These are phyloP conservation scores for Wakefieldia striispora DNA, from an alignment of 768 basidiomycete genomes.

Conservation along the genomic window DNA sequence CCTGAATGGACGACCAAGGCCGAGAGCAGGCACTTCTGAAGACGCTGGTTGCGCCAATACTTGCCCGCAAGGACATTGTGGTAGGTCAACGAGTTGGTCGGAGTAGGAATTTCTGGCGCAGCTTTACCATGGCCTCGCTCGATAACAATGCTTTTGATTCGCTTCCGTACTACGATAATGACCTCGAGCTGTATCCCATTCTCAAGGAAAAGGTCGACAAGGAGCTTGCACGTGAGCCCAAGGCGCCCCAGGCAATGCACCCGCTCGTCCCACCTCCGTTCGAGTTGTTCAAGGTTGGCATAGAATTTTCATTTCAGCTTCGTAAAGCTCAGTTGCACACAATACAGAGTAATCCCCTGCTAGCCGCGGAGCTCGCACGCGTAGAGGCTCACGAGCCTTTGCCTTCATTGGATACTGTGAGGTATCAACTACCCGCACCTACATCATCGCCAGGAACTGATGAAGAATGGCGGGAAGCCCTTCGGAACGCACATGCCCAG, in stretches of 20 bases:
- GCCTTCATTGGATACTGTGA: conserved; percentile 63
- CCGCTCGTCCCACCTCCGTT: conserved; percentile 66
- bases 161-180: conserved; percentile 93
- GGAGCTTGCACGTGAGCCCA: conserved; percentile 72
- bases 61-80: conserved; percentile 45
- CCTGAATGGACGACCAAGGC: conserved; percentile 23
- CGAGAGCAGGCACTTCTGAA: conserved; percentile 42
- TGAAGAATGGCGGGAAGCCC: conserved; percentile 71
- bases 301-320: not conserved
- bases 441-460: conserved; percentile 59
- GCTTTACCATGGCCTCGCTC: conserved; percentile 26
- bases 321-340: not conserved
- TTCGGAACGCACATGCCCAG: conserved; percentile 78
- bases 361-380: conserved; percentile 72
- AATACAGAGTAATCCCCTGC: conserved; percentile 60
- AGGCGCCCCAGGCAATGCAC: conserved; percentile 58
- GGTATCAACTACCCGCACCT: conserved; percentile 76
- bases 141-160: conserved; percentile 59
- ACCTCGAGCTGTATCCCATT: conserved; percentile 71
- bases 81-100: conserved; percentile 13
- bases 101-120: conserved; percentile 26
- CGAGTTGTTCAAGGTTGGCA: conserved; percentile 65
- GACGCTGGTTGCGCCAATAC: conserved; percentile 42
- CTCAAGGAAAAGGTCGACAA: conserved; percentile 74
- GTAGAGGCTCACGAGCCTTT: conserved; percentile 67